These are phyloP conservation scores for Berkeleyomyces rouxiae DNA, from an alignment of 2,329 filamentous ascomycete species.

Conservation along the genomic window DNA sequence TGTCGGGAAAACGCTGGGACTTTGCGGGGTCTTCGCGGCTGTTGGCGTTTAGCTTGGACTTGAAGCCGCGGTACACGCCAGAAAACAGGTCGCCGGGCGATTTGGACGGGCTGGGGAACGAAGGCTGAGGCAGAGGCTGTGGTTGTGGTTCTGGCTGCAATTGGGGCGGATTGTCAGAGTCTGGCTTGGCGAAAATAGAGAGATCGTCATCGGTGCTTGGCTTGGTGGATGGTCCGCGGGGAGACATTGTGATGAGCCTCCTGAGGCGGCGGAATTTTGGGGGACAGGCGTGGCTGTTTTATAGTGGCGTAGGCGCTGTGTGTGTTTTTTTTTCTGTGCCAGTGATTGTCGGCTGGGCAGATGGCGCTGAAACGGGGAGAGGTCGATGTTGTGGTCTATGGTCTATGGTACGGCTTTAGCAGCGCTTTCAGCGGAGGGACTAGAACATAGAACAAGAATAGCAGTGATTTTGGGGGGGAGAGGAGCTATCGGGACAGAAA, in stretches of 20 bases:
- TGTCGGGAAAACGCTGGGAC: conserved; percentile 10
- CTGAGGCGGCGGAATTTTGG: not conserved
- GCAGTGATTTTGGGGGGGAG: no score
- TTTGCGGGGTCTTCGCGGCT: conserved; percentile 28
- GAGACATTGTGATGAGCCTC: conserved; percentile 1
- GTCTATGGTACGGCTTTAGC: not conserved
- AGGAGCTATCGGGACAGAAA: no score
- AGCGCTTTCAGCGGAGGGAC: not conserved
- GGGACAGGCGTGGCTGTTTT: not conserved
- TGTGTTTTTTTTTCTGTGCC: not conserved
- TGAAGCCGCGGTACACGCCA: conserved; percentile 35
- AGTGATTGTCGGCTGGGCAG: not conserved
- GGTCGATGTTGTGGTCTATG: no score
- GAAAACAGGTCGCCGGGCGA: conserved; percentile 32
- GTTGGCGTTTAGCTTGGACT: conserved; percentile 20
- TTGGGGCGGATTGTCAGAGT: not conserved
- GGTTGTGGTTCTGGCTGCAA: not conserved
- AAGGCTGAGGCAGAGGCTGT: not conserved
- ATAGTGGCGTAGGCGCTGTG: not conserved
- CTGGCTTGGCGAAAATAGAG: conserved; percentile 1
- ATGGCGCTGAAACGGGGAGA: not conserved
- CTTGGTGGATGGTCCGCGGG: not conserved
- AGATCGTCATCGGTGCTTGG: not conserved
- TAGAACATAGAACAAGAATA: not conserved
- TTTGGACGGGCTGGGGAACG: conserved; percentile 17